These are phyloP conservation scores for Aspergillus flavus DNA, from an alignment of 2,329 filamentous ascomycete species.

Conservation along the genomic window DNA sequence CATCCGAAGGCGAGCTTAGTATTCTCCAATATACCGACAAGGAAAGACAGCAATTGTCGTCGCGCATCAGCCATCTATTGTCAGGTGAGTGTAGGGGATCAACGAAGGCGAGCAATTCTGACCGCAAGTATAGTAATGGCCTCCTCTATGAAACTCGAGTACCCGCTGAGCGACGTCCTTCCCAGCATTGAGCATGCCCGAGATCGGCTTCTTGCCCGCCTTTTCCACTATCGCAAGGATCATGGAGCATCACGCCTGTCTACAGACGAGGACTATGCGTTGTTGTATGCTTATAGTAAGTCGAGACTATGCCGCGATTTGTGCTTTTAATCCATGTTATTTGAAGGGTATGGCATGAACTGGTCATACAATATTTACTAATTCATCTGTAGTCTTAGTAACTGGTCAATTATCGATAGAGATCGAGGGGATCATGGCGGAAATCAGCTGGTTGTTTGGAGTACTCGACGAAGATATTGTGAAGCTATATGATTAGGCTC, in stretches of 20 bases:
- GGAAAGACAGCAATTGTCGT: slow-evolving; percentile 79
- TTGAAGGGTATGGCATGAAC: slow-evolving; percentile 4
- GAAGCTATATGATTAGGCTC: slow-evolving; percentile 48
- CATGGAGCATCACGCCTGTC: slow-evolving; percentile 53
- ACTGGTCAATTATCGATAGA: slow-evolving; percentile 62
- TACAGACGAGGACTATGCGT: slow-evolving; percentile 72
- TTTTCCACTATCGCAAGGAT: slow-evolving; percentile 81
- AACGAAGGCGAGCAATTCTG: slow-evolving; percentile 6
- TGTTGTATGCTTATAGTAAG: slow-evolving; percentile 86
- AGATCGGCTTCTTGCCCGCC: slow-evolving; percentile 81
- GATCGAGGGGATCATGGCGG: slow-evolving; percentile 55
- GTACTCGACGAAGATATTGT: slow-evolving; percentile 64
- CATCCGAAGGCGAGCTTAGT: slow-evolving; percentile 78
- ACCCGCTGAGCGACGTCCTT: slow-evolving; percentile 84
- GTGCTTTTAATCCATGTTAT: background rate
- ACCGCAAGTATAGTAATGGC: slow-evolving; percentile 72
- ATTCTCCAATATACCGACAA: slow-evolving; percentile 76
- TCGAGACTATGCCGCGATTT: slow-evolving; percentile 14
- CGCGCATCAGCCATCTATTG: slow-evolving; percentile 85
- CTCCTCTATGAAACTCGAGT: slow-evolving; percentile 90
- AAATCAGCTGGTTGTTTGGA: slow-evolving; percentile 63
- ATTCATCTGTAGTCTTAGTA: slow-evolving; percentile 54
- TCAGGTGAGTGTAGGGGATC: slow-evolving; percentile 49
- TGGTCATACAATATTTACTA: background rate
- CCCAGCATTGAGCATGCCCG: slow-evolving; percentile 79